Conservation (phyloP, 768 basidiomycete genomes). For the Termitomyces eurrhizus region DNA sequence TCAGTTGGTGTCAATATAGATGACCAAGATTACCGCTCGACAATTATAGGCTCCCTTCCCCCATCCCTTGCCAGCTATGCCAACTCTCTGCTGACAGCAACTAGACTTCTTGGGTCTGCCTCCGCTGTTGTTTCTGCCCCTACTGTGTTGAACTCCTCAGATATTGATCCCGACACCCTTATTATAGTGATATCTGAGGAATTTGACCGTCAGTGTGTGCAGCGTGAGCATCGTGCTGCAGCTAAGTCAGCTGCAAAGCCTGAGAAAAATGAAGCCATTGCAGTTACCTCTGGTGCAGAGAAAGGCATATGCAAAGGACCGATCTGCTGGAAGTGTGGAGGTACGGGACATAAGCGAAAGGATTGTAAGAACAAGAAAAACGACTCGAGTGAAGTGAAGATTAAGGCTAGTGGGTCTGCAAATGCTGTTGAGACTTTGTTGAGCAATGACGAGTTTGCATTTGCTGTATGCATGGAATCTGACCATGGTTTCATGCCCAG, state of each 20-base stretch:
- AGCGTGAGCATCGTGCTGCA: neutral
- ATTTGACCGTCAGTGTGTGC: constrained; percentile 17
- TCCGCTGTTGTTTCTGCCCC: too few relatives aligned
- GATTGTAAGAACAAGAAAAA: neutral
- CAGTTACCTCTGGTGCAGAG: too few relatives aligned
- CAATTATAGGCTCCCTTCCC: too few relatives aligned
- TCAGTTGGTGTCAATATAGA: constrained; percentile 21
- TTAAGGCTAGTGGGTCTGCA: neutral
- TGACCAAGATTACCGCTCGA: constrained; percentile 22
- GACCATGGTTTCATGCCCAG: neutral
- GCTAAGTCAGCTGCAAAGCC: too few relatives aligned
- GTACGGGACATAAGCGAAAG: neutral
- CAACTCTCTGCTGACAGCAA: too few relatives aligned
- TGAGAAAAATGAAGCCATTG: too few relatives aligned
- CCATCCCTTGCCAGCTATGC: too few relatives aligned
- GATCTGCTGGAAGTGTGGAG: constrained; percentile 6
- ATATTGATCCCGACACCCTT: neutral
- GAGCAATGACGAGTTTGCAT: neutral
- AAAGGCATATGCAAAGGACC: constrained; percentile 13
- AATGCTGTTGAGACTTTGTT: neutral
- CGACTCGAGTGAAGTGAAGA: neutral
- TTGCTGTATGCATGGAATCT: neutral
- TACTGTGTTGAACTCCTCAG: constrained; percentile 4
- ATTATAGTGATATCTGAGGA: constrained; percentile 17
- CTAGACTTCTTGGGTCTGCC: too few relatives aligned